Percentiles rank a stretch among this genome's conserved stretches.
Conservation (phyloP, 1,139 yeast species). For the Candida mesenterica region DNA sequence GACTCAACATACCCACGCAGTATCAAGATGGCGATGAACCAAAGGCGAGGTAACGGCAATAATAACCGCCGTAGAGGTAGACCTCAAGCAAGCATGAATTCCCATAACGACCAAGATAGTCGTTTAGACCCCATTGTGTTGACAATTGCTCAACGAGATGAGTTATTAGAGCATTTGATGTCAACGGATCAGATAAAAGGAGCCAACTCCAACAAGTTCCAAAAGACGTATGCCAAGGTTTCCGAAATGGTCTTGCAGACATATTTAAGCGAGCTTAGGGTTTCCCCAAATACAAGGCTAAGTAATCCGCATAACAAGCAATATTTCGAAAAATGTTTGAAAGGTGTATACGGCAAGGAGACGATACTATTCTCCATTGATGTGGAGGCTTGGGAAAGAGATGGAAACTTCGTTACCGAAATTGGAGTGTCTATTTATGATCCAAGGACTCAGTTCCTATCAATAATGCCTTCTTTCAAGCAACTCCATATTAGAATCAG, state of each 20-base stretch:
- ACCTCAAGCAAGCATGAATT: neutral
- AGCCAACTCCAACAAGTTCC: neutral
- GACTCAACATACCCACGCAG: too few species aligned
- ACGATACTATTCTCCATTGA: conserved; percentile 55
- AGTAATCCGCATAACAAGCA: conserved; percentile 13
- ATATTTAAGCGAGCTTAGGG: conserved; percentile 4
- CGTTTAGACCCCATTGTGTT: neutral
- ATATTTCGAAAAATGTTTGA: conserved; percentile 25
- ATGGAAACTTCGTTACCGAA: conserved; percentile 52
- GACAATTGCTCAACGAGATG: neutral
- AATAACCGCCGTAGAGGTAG: too few species aligned
- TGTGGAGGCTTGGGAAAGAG: conserved; percentile 63
- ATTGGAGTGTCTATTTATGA: conserved; percentile 69
- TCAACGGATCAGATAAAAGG: neutral
- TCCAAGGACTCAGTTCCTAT: conserved; percentile 44
- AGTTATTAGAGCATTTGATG: conserved; percentile 1
- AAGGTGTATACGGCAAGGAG: conserved; percentile 27
- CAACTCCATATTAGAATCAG: conserved; percentile 57
- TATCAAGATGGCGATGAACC: too few species aligned
- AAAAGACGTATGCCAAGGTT: conserved; percentile 1
- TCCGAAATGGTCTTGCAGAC: conserved; percentile 1
- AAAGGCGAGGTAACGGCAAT: too few species aligned
- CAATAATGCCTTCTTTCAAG: conserved; percentile 43
- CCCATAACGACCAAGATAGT: neutral
- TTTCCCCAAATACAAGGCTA: conserved; percentile 18